phyloP scores from a whole-genome alignment of 306 rosid genomes.

The Herpetospermum pedunculosum region DNA sequence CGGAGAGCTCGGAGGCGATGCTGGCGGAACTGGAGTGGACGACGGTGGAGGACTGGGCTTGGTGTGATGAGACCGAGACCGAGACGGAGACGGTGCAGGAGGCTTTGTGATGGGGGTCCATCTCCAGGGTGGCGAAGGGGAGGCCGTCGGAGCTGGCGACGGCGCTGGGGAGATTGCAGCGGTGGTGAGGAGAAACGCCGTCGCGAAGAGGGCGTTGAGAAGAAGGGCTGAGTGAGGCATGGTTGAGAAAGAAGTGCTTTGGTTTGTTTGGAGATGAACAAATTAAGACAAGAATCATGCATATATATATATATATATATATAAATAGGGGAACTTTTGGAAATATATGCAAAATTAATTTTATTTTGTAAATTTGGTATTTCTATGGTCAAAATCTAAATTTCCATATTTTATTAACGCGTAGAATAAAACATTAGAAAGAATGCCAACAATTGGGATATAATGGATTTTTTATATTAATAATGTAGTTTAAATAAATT shows the following conservation, averaged over 20 bases:
- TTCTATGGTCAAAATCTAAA: too few species aligned
- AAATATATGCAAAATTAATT: too few species aligned
- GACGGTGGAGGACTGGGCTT: background rate
- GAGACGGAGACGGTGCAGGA: background rate
- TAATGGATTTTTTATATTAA: too few species aligned
- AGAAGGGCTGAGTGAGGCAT: background rate
- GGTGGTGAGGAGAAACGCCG: background rate
- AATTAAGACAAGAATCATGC: background rate
- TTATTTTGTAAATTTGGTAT: too few species aligned
- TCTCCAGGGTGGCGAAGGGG: conserved; percentile 1
- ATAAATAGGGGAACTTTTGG: background rate
- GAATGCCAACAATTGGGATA: too few species aligned
- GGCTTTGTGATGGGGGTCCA: background rate
- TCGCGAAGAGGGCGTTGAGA: background rate
- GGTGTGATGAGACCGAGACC: background rate
- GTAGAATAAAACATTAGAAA: too few species aligned
- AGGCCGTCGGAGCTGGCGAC: background rate
- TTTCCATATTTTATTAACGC: too few species aligned
- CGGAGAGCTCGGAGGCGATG: background rate
- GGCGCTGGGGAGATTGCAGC: background rate
- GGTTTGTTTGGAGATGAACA: background rate
- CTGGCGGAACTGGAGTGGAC: background rate
- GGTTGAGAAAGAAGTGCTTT: background rate
- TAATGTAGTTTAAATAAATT: too few species aligned
- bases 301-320: too few species aligned